Percentiles rank a stretch among this genome's conserved stretches.
Conservation (phyloP, 306 rosid genomes). For the Hippophae rhamnoides region DNA sequence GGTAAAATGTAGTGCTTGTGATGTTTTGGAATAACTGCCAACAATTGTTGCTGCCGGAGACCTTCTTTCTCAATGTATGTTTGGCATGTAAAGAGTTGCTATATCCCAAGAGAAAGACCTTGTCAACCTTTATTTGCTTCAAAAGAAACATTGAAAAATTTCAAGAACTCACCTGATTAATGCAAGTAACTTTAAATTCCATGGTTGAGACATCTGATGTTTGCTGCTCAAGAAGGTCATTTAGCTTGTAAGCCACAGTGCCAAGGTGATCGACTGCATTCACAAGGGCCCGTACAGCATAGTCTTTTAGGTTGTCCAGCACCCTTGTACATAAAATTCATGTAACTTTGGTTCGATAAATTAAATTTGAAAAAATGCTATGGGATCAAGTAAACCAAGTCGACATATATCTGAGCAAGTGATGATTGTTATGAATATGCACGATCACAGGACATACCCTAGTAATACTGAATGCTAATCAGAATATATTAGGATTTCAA, state of each 20-base stretch:
- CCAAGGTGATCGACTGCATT: slow-evolving; percentile 98
- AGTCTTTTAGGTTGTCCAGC: slow-evolving; percentile 83
- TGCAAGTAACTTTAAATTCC: slow-evolving; percentile 55
- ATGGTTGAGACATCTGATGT: slow-evolving; percentile 53
- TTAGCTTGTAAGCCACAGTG: slow-evolving; percentile 91
- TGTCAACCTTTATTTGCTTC: slow-evolving; percentile 7
- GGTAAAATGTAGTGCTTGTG: slow-evolving; percentile 86
- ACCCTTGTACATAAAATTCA: slow-evolving; percentile 38
- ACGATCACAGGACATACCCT: too few relatives aligned
- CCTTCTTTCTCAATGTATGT: slow-evolving; percentile 72
- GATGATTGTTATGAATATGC: too few relatives aligned
- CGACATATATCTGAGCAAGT: too few relatives aligned
- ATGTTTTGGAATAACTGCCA: slow-evolving; percentile 75
- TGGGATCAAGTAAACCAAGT: too few relatives aligned
- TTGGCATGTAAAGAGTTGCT: slow-evolving; percentile 77
- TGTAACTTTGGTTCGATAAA: too few relatives aligned
- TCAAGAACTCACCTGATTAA: slow-evolving; percentile 54
- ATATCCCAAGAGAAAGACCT: slow-evolving; percentile 22
- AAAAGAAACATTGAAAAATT: not conserved
- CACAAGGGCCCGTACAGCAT: slow-evolving; percentile 87
- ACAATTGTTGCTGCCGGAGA: slow-evolving; percentile 73
- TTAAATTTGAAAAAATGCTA: too few relatives aligned
- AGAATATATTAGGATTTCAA: too few relatives aligned
- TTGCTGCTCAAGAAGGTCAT: slow-evolving; percentile 78
- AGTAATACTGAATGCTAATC: too few relatives aligned